Percentiles rank a stretch among this genome's conserved stretches.
These are phyloP conservation scores for Zygoascus flipseniorum DNA, from an alignment of 805 yeast genomes.

Conservation along the genomic window DNA sequence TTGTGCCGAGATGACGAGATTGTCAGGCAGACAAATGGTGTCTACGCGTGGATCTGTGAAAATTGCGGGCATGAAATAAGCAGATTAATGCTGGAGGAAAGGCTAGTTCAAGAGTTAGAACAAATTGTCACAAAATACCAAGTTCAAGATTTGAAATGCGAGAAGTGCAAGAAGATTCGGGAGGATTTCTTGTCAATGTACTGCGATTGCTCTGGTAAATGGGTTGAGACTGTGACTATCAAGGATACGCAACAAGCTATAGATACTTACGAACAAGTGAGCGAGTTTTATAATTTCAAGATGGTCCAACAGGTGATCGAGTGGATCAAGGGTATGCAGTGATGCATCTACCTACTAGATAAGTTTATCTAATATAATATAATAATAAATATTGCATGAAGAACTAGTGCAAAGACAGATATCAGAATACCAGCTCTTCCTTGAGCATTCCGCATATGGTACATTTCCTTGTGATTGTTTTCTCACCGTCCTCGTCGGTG, in stretches of 20 bases:
- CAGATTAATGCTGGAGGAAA: constrained; percentile 68
- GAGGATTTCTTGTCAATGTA: constrained; percentile 60
- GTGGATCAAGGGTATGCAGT: neutral
- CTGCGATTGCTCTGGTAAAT: constrained; percentile 84
- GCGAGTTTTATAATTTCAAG: constrained; percentile 51
- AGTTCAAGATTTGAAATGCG: constrained; percentile 75
- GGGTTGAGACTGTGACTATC: constrained; percentile 52
- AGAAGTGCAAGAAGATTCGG: constrained; percentile 61
- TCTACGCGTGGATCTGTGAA: constrained; percentile 47
- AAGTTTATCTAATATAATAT: neutral
- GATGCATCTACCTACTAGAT: neutral
- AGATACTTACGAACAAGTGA: constrained; percentile 47
- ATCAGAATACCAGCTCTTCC: constrained; percentile 53
- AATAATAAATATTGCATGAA: constrained; percentile 5
- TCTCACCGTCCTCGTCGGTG: constrained; percentile 29
- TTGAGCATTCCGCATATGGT: constrained; percentile 74
- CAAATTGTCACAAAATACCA: constrained; percentile 50
- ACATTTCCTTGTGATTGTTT: constrained; percentile 54
- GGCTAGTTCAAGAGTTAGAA: constrained; percentile 56
- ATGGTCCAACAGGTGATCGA: constrained; percentile 35
- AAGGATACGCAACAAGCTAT: constrained; percentile 39
- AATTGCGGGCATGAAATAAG: constrained; percentile 60
- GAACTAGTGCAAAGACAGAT: too few species aligned
- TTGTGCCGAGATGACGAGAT: constrained; percentile 60
- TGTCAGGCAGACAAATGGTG: constrained; percentile 16